These are phyloP conservation scores for Gamarada debralockiae DNA, from an alignment of 495 filamentous ascomycete species.

Conservation along the genomic window DNA sequence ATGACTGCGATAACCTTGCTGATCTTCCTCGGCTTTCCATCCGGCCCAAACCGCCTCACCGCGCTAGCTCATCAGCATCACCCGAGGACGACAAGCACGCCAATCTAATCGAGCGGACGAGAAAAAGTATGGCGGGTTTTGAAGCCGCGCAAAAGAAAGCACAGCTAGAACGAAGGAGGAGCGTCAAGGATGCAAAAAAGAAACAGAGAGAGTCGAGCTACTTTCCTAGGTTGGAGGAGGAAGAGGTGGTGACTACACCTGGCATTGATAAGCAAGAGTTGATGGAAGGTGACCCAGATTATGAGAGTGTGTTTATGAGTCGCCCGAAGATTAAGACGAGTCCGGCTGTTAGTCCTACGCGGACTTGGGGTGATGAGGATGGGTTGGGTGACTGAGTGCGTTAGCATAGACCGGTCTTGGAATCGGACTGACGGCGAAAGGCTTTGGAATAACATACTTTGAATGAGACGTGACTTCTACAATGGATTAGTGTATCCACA, in stretches of 20 bases:
- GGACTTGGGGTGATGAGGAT: slow-evolving; percentile 14
- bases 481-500: too few relatives aligned
- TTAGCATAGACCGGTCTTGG: too few relatives aligned
- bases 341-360: slow-evolving; percentile 40
- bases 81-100: slow-evolving; percentile 9
- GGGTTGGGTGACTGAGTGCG: neutral
- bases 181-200: slow-evolving; percentile 36
- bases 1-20: slow-evolving; percentile 24
- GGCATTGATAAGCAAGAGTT: slow-evolving; percentile 31
- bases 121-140: slow-evolving; percentile 73
- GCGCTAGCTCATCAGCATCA: neutral
- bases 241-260: slow-evolving; percentile 18
- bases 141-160: slow-evolving; percentile 47
- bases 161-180: slow-evolving; percentile 53
- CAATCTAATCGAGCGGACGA: slow-evolving; percentile 67
- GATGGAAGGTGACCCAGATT: slow-evolving; percentile 66
- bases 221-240: slow-evolving; percentile 25
- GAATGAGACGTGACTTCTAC: too few relatives aligned
- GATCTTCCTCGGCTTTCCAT: slow-evolving; percentile 23
- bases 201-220: slow-evolving; percentile 28
- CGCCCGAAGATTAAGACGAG: slow-evolving; percentile 75
- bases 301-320: slow-evolving; percentile 83
- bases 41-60: slow-evolving; percentile 1
- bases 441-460: too few relatives aligned
- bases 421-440: too few relatives aligned